Base-by-base conservation (phyloP, 495 filamentous ascomycete species). In the Annulohypoxylon nitens region DNA sequence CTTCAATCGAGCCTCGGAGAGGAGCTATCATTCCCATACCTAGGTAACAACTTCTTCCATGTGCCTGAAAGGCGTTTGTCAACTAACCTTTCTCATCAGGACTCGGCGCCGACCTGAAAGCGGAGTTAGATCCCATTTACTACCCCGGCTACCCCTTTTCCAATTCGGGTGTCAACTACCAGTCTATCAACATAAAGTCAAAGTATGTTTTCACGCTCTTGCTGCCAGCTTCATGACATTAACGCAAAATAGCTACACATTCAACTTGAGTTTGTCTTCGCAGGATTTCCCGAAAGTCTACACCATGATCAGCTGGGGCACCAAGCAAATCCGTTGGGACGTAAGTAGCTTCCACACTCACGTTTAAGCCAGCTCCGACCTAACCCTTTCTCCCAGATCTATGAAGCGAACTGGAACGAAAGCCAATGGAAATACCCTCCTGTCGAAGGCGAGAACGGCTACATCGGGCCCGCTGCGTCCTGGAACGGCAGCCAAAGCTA, bases 11-110 rank as follows among this genome's bases (percentile, higher is more conserved):
- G 79, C 14, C 74, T 63, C 43, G 67, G 70, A 30, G 78, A 76
- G 14, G 77, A 76, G 14, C 74, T 82, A 57, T 81, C 77, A 3
- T 66, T 82, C 36, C 80, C 78, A 10, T 81, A 82, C 34, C 7
- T 71, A 12, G 69, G 69, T 71, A n/a, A n/a, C n/a, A n/a, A n/a
- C n/a, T n/a, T n/a, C n/a, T n/a, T n/a, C n/a, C n/a, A n/a, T n/a
- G n/a, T n/a, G n/a, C n/a, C n/a, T n/a, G n/a, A n/a, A n/a, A n/a
- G n/a, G n/a, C n/a, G n/a, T n/a, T n/a, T n/a, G n/a, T n/a, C n/a
- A 55, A 36, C 3, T 36, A 7, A 55, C 9, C 9, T 7, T 55
- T 18, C 30, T 36, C 2, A 36, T 18, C 4, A 55, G 53, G 30
- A 33, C 64, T 67, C 20, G 55, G 41, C 3, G 39, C 55, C 43